Base-by-base conservation (phyloP, 2,329 filamentous ascomycete species). In the Lasiodiplodia theobromae region DNA sequence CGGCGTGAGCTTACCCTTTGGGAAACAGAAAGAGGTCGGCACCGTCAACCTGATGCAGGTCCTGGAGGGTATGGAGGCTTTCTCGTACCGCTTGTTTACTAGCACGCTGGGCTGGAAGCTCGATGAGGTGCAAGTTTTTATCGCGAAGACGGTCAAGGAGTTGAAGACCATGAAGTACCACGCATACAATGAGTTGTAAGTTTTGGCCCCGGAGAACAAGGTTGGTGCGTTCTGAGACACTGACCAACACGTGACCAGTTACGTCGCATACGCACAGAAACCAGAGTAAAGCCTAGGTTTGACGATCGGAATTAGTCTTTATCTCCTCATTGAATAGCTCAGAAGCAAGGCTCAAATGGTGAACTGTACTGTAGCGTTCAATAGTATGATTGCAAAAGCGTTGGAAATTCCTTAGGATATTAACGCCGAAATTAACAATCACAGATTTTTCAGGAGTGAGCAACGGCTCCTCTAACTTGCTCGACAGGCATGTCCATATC, bases 81-180 rank as follows among this genome's bases (percentile, higher is more conserved):
- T 82, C 68, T 79, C 77, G 65, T 73, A 83, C 63, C 80, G 79
- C 3, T 71, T 82, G 28, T 74, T 82, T 58, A 83, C 81, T 2
- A 71, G 80, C 31, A 78, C 73, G 4, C 72, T 84, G 31, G 81
- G 80, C 4, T 84, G 82, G 81, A 76, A 72, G 53, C 76, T 77
- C 66, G 77, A 81, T 40, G 80, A 82, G 71, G 80, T 83, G 8
- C 79, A 81, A 63, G 75, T 82, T 3, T 78, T 83, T 60, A 47
- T 47, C n/a, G 44, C 44, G 7, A 21, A 47, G 44, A 47, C 44
- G 44, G n/a, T 11, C 44, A 47, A 47, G 44, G 44, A 47, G 44
- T 16, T 47, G 44, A 47, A 47, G 44, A 47, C 18, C 4, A 47
- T 47, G 44, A 47, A 47, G 44, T 47, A 16, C 1, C 44, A 47